Evolutionary conservation across 345 rosid genomes (phyloP).

Genomic region (Acer campestre): DNA sequence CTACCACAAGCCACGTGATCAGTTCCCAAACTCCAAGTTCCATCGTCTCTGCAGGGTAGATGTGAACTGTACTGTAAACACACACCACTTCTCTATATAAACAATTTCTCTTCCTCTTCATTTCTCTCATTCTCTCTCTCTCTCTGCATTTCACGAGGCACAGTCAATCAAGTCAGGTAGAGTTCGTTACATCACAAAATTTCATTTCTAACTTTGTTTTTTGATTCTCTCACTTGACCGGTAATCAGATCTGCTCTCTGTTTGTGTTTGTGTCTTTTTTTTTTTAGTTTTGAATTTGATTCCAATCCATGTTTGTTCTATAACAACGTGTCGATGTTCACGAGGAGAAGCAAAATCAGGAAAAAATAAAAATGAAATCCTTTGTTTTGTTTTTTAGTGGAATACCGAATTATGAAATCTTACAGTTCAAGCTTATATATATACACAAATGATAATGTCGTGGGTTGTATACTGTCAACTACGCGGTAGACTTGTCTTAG

Average conservation of each 20-base stretch:
- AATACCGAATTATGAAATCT: background rate
- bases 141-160: constrained; percentile 12
- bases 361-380: background rate
- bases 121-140: background rate
- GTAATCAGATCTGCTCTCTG: constrained; percentile 13
- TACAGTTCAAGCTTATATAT: background rate
- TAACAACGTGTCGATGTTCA: constrained; percentile 28
- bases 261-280: background rate
- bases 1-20: constrained; percentile 54
- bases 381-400: constrained; percentile 18
- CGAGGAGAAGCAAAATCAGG: constrained; percentile 5
- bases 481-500: background rate
- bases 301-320: constrained; percentile 29
- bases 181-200: background rate
- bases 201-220: background rate
- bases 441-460: background rate
- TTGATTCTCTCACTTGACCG: background rate
- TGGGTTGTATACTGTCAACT: background rate
- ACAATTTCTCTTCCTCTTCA: constrained; percentile 13
- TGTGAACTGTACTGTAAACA: background rate
- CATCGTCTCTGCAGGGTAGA: background rate
- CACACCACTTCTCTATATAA: constrained; percentile 17
- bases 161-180: constrained; percentile 23
- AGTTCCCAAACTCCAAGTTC: background rate
- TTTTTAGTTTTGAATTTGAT: constrained; percentile 19